Evolutionary conservation across 108 stramenopile genomes (phyloP).

Genomic region (Asterionellopsis glacialis): DNA sequence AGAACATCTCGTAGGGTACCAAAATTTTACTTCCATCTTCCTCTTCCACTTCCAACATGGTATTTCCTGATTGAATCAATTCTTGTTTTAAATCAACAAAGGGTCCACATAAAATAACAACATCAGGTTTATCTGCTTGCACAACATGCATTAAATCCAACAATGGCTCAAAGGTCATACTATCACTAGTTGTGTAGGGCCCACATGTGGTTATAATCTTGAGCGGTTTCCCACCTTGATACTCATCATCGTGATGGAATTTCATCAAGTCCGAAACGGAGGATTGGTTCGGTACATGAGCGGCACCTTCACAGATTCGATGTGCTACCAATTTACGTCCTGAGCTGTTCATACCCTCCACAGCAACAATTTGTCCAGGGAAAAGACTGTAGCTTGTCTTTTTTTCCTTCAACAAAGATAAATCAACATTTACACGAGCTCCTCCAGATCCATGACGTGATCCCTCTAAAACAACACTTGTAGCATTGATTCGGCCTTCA

Average conservation of each 20-base stretch:
- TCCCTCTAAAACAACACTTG: slow-evolving; percentile 90
- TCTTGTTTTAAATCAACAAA: slow-evolving; percentile 91
- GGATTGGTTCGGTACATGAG: slow-evolving; percentile 29
- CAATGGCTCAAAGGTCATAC: slow-evolving; percentile 87
- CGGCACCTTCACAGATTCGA: slow-evolving; percentile 68
- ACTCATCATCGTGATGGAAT: slow-evolving; percentile 21
- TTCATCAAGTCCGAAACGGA: slow-evolving; percentile 43
- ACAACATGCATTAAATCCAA: slow-evolving; percentile 75
- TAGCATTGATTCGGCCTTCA: slow-evolving; percentile 84
- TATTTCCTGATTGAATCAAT: slow-evolving; percentile 32
- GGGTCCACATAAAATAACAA: slow-evolving; percentile 91
- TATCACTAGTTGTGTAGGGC: slow-evolving; percentile 87
- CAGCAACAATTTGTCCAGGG: slow-evolving; percentile 95
- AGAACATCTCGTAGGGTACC: slow-evolving; percentile 78
- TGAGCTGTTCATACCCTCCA: slow-evolving; percentile 85
- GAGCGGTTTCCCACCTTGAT: slow-evolving; percentile 57
- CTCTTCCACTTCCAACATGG: slow-evolving; percentile 26
- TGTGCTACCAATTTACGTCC: slow-evolving; percentile 78
- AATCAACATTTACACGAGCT: slow-evolving; percentile 76
- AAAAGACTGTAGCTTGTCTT: slow-evolving; percentile 77
- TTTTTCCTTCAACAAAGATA: slow-evolving; percentile 30
- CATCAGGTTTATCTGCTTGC: slow-evolving; percentile 70
- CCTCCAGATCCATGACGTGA: slow-evolving; percentile 76
- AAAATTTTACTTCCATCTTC: slow-evolving; percentile 49
- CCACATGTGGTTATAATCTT: slow-evolving; percentile 80